A percentile compares a stretch with the other conserved stretches of the same genome.
These are phyloP conservation scores for Euphrasia confusa DNA, from an alignment of 257 asterid genomes.

Conservation along the genomic window DNA sequence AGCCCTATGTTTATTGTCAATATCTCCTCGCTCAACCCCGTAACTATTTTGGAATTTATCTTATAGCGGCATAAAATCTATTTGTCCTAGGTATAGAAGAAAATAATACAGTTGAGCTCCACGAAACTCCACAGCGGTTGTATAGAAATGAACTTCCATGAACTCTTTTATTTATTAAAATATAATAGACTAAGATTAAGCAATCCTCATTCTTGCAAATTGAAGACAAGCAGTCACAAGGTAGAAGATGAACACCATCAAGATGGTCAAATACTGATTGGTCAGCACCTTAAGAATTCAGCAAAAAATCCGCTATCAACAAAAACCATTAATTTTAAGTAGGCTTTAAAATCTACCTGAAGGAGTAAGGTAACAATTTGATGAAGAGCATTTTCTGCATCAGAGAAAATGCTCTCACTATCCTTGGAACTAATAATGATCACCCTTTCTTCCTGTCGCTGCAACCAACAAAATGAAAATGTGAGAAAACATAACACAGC, in stretches of 20 bases:
- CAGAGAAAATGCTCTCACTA: slow-evolving; percentile 55
- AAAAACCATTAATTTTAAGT: slow-evolving; percentile 6
- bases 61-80: too few relatives aligned
- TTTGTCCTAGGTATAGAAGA: not conserved
- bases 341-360: slow-evolving; percentile 41
- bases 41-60: not conserved
- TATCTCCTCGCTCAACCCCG: not conserved
- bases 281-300: not conserved
- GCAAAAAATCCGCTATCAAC: slow-evolving; percentile 6
- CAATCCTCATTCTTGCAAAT: slow-evolving; percentile 11
- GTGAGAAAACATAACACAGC: slow-evolving; percentile 3
- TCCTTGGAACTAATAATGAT: slow-evolving; percentile 89
- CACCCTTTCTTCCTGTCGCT: slow-evolving; percentile 93
- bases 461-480: slow-evolving; percentile 21
- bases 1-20: not conserved
- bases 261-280: not conserved
- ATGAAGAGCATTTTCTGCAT: slow-evolving; percentile 97
- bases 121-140: not conserved
- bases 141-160: not conserved
- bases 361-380: slow-evolving; percentile 80
- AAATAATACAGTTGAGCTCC: not conserved
- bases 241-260: not conserved
- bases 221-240: slow-evolving; percentile 8
- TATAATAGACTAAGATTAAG: not conserved
- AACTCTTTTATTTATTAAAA: not conserved